Evolutionary conservation across 129 eudicot genomes (phyloP), one percentile per base, ranked within the genome.

Genomic region (Escallonia rubra): DNA sequence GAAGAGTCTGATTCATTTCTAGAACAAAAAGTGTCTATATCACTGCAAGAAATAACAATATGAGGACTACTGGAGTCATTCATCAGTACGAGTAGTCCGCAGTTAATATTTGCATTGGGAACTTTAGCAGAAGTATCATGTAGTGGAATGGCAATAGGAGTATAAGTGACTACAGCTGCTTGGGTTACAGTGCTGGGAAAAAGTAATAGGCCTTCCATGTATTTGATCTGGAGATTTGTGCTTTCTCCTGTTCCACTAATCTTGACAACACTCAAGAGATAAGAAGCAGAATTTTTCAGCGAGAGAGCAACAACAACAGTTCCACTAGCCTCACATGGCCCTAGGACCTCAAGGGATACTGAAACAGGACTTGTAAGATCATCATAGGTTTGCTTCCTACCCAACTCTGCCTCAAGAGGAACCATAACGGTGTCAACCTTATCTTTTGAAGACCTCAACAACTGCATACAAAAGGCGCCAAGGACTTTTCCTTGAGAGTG

Each of bases 151-250:
- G 56, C 23, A 34, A 44, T 3, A 59, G 76, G 73, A 72, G 71
- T 63, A 75, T 72, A 82, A 14, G 76, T 74, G 14, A 87, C 70
- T 57, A 73, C 49, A 66, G 91, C 98, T 38, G 82, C 91, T 67
- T 81, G 90, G 65, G 98, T 88, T 55, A 72, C 67, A 43, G 85
- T 70, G 57, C 81, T 68, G 16, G 98, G 98, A 72, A 82, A 93
- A 66, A 93, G 79, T 13, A 89, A 63, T n/a, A 93, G 79, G 53
- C 96, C 96, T 74, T 86, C 88, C 1, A 73, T 66, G 55, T 80
- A 84, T 69, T 82, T 93, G 43, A 79, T 73, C 72, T 70, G 76
- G 10, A 93, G 80, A 66, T 66, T 63, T 3, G 65, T 16, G 62
- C 65, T 62, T 43, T 83, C 84, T 71, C 88, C 84, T 49, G 71